These are phyloP conservation scores for Pseudogymnoascus sp. DNA, from an alignment of 2,329 filamentous ascomycete genomes.

Conservation along the genomic window DNA sequence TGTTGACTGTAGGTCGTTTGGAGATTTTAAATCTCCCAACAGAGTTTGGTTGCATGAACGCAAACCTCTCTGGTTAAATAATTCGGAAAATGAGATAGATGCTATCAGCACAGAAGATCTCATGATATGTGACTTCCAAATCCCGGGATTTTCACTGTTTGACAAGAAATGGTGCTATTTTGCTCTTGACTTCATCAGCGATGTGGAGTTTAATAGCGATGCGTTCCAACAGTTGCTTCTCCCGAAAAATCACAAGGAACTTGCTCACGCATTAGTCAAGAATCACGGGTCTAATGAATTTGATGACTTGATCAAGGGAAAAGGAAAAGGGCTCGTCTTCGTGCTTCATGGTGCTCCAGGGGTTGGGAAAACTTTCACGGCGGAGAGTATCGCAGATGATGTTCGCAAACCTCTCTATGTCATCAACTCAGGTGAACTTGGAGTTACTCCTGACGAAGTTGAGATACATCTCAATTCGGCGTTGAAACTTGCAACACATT, in stretches of 20 bases:
- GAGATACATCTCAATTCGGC: conserved; percentile 8
- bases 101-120: conserved; percentile 12
- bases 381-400: conserved; percentile 30
- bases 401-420: conserved; percentile 29
- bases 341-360: not conserved
- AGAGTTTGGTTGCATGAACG: conserved; percentile 15
- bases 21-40: conserved; percentile 14
- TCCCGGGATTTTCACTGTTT: conserved; percentile 16
- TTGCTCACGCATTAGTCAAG: conserved; percentile 20
- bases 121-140: conserved; percentile 13
- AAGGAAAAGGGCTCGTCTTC: not conserved
- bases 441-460: conserved; percentile 14
- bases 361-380: conserved; percentile 19
- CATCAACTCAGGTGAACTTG: conserved; percentile 26
- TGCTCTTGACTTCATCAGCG: conserved; percentile 12
- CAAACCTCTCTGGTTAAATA: not conserved
- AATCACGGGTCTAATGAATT: not conserved
- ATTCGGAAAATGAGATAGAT: not conserved
- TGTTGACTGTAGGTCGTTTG: conserved; percentile 20
- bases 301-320: not conserved
- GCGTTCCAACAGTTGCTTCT: conserved; percentile 25
- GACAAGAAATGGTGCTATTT: conserved; percentile 18
- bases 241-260: conserved; percentile 21
- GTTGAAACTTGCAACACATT: conserved; percentile 22
- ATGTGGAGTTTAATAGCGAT: conserved; percentile 19